Percentiles rank a stretch among this genome's conserved stretches.
These are phyloP conservation scores for Trichopus zeylanicus DNA, from an alignment of 116 monocot species.

Conservation along the genomic window DNA sequence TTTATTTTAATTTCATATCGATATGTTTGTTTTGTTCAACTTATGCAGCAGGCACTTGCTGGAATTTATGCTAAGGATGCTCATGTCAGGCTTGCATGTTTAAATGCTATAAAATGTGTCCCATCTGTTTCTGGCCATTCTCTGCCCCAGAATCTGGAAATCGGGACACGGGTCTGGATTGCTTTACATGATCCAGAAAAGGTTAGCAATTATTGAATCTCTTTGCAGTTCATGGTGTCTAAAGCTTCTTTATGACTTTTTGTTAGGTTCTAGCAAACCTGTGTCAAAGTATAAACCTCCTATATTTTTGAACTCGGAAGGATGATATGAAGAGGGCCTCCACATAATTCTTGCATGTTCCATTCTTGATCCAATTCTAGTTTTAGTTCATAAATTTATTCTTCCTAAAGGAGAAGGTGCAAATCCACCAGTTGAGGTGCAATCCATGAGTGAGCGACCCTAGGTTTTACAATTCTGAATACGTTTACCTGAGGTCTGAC, in stretches of 20 bases:
- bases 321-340: too few relatives aligned
- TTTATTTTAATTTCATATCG: neutral
- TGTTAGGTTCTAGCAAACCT: too few relatives aligned
- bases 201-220: slow-evolving; percentile 26
- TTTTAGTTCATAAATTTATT: too few relatives aligned
- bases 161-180: slow-evolving; percentile 80
- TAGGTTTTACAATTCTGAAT: too few relatives aligned
- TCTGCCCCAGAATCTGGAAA: slow-evolving; percentile 50
- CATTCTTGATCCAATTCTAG: too few relatives aligned
- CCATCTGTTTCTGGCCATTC: slow-evolving; percentile 64
- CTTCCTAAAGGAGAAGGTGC: too few relatives aligned
- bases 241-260: neutral
- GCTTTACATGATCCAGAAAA: slow-evolving; percentile 92
- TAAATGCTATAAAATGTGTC: slow-evolving; percentile 89
- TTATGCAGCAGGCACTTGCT: slow-evolving; percentile 61
- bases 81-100: slow-evolving; percentile 93
- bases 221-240: neutral
- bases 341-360: too few relatives aligned
- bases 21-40: neutral
- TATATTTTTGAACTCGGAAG: too few relatives aligned
- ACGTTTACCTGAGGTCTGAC: too few relatives aligned
- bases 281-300: too few relatives aligned
- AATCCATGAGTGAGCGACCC: too few relatives aligned
- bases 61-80: slow-evolving; percentile 94
- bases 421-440: too few relatives aligned